Evolutionary conservation across 169 alveolate genomes (phyloP), one percentile per base, ranked within the genome.

Genomic region (Theileria annulata): DNA sequence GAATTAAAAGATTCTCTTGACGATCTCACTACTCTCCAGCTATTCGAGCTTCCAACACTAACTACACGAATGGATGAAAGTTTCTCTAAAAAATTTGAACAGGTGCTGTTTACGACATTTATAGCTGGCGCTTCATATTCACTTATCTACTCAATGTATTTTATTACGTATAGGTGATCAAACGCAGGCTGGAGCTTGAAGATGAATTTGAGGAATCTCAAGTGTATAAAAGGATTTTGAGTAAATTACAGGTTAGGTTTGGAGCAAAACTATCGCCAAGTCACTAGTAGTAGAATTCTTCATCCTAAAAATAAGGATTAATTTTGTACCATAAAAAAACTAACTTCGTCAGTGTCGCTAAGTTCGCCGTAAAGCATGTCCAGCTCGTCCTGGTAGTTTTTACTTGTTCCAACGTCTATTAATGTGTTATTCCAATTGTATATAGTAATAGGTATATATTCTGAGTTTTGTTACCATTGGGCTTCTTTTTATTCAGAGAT

Each of bases 331-430:
- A 28, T 33, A 42, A 0, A 10, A 10, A 17, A 67, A 67, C 33
- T 8, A 28, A 25, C 80, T 19, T 81, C 85, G 23, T 73, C 85
- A 15, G 66, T 91, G 64, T 89, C 90, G 27, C 90, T 83, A 19
- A 89, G 68, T 23, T 89, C 94, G 0, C 94, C 94, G 77, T 89
- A 89, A 27, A 89, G 82, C 92, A 89, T 86, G 71, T 89, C 94
- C 13, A 89, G 91, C 69, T 89, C 94, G 51, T 89, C 94, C 80
- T 89, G 75, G 76, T 89, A 89, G 85, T 86, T 89, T 60, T 79
- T 85, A 56, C 79, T 64, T 27, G 88, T 66, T 33, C 87, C 54
- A 21, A 78, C 75, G 47, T 85, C 92, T 77, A 76, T 84, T 58
- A 19, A 64, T 25, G n/a, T 19, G 8, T 64, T 25, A 17, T 2